Conservation (phyloP, 768 basidiomycete species). For the Macrolepiota fuliginosa region DNA sequence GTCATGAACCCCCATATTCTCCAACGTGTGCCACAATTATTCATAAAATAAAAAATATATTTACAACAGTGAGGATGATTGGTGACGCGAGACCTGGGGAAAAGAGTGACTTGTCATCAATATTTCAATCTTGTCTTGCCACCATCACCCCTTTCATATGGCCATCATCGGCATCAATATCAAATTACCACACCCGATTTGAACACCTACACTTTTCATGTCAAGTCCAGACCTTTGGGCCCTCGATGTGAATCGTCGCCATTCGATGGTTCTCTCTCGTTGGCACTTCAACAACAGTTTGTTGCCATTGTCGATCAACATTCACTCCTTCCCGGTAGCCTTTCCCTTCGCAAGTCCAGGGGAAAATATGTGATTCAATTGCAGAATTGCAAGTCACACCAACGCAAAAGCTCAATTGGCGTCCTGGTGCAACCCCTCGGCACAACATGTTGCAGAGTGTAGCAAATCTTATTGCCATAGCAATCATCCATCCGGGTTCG, state of each 20-base stretch:
- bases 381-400: not conserved
- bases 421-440: not conserved
- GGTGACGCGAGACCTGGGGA: too few relatives aligned
- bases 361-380: not conserved
- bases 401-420: not conserved
- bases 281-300: not conserved
- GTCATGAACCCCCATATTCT: too few relatives aligned
- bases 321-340: not conserved
- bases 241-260: not conserved
- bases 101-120: not conserved
- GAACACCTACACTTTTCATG: not conserved
- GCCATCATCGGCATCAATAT: not conserved
- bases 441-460: not conserved
- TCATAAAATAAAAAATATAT: too few relatives aligned
- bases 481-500: conserved; percentile 4
- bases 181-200: not conserved
- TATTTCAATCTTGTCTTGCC: not conserved
- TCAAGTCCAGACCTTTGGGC: not conserved
- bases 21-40: too few relatives aligned
- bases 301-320: not conserved
- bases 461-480: conserved; percentile 8
- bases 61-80: too few relatives aligned
- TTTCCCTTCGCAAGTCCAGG: not conserved
- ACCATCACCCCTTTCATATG: not conserved
- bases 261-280: not conserved